Conservation (phyloP, 23 red algal genomes). For the Porphyridium purpureum region DNA sequence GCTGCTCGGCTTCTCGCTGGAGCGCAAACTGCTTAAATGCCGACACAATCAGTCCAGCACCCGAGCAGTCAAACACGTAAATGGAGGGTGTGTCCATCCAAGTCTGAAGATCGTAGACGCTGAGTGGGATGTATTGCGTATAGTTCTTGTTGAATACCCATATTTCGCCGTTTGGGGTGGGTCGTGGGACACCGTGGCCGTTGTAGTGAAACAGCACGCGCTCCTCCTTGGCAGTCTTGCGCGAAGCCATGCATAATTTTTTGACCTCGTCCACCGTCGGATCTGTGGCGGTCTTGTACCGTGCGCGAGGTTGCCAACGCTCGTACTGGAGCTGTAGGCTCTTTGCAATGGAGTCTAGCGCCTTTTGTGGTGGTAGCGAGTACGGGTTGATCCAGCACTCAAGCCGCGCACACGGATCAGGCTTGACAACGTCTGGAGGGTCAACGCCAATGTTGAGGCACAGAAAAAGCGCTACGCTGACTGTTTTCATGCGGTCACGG, state of each 20-base stretch:
- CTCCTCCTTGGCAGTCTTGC: conserved; percentile 59
- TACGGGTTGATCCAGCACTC: conserved; percentile 95
- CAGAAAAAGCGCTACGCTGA: conserved; percentile 53
- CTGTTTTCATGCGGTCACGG: conserved; percentile 68
- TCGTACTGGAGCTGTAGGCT: conserved; percentile 52
- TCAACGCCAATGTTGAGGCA: conserved; percentile 97
- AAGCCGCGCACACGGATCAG: conserved; percentile 60
- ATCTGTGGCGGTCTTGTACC: conserved; percentile 27
- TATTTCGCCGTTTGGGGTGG: conserved; percentile 90
- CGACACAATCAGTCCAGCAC: conserved; percentile 25
- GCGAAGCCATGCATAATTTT: conserved; percentile 45
- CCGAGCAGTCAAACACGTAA: conserved; percentile 79
- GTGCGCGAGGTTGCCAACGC: conserved; percentile 20
- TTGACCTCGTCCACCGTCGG: conserved; percentile 57
- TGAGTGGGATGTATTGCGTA: conserved; percentile 89
- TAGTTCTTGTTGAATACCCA: conserved; percentile 95
- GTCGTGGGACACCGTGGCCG: conserved; percentile 86
- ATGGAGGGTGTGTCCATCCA: conserved; percentile 58
- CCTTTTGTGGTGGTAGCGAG: conserved; percentile 23
- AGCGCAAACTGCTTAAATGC: conserved; percentile 57
- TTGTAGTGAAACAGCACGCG: conserved; percentile 97
- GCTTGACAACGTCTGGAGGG: conserved; percentile 62
- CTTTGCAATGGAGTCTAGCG: conserved; percentile 40
- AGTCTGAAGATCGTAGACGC: conserved; percentile 51
- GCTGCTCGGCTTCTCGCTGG: conserved; percentile 36